Conservation (phyloP, 2,329 filamentous ascomycete species). For the Talaromyces albobiverticillius region DNA sequence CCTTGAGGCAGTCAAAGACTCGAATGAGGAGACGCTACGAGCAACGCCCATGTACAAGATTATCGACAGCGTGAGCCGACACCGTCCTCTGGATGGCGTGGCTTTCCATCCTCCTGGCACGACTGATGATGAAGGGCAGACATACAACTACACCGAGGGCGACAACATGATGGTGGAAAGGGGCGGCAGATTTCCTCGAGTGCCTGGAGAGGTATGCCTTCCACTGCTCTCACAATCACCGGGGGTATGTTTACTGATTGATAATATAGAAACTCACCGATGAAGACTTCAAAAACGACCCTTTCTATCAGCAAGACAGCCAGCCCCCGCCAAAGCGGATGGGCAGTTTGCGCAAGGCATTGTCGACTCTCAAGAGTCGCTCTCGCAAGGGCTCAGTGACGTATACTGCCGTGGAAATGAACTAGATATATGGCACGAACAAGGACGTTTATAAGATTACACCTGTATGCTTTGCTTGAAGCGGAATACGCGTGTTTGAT, state of each 20-base stretch:
- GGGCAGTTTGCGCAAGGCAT: slow-evolving; percentile 15
- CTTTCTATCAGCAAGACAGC: slow-evolving; percentile 28
- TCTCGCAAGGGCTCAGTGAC: slow-evolving; percentile 10
- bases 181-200: slow-evolving; percentile 67
- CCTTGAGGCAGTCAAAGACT: slow-evolving; percentile 69
- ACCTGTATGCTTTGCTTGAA: background rate
- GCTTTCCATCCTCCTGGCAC: slow-evolving; percentile 72
- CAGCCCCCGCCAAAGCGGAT: slow-evolving; percentile 14
- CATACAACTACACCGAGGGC: slow-evolving; percentile 81
- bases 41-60: slow-evolving; percentile 80
- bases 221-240: too few species aligned
- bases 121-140: slow-evolving; percentile 64
- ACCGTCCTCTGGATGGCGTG: slow-evolving; percentile 78
- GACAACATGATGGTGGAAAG: slow-evolving; percentile 76
- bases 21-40: slow-evolving; percentile 71
- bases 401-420: background rate
- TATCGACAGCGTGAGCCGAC: slow-evolving; percentile 66
- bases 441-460: background rate
- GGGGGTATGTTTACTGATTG: background rate
- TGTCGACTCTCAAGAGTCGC: slow-evolving; percentile 13
- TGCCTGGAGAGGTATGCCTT: slow-evolving; percentile 70
- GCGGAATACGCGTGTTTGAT: background rate
- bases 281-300: slow-evolving; percentile 39
- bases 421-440: background rate
- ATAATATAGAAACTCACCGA: slow-evolving; percentile 39